Evolutionary conservation across 2,329 filamentous ascomycete genomes (phyloP).

Genomic region (Cladosporium phlei): DNA sequence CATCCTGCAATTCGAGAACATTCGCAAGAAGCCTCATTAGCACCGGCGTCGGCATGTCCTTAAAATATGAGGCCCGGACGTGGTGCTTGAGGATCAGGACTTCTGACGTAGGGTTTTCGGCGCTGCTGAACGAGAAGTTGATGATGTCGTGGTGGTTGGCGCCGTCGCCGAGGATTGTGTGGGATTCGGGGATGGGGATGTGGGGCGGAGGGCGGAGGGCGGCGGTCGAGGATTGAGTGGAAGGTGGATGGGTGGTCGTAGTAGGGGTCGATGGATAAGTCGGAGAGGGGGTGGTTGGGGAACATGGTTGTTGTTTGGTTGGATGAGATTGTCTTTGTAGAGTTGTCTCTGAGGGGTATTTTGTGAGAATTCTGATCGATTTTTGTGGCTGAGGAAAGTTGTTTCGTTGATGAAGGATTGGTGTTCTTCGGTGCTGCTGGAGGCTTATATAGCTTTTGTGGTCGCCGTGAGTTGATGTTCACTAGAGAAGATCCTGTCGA

Average conservation of each 20-base stretch:
- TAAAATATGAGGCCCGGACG: background rate
- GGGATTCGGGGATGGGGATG: background rate
- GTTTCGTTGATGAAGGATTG: too few species aligned
- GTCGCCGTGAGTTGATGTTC: too few species aligned
- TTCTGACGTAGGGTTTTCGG: background rate
- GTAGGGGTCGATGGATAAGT: background rate
- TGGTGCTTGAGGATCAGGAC: background rate
- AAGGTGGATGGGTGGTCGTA: background rate
- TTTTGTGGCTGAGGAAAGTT: too few species aligned
- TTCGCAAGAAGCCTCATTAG: background rate
- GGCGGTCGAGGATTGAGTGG: background rate
- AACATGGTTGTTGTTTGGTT: background rate
- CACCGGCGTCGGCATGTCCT: background rate
- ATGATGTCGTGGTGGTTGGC: background rate
- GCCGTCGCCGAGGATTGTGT: background rate
- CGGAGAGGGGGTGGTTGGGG: background rate
- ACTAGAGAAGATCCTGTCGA: too few species aligned
- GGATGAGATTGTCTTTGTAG: background rate
- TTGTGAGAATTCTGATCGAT: too few species aligned
- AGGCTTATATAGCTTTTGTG: background rate
- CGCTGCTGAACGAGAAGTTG: background rate
- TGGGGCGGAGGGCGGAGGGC: too few species aligned
- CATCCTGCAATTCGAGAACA: background rate
- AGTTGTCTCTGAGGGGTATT: background rate
- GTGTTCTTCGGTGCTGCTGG: too few species aligned